Evolutionary conservation across 306 rosid species (phyloP), one percentile per base, ranked within the genome.

Genomic region (Neltuma alba): DNA sequence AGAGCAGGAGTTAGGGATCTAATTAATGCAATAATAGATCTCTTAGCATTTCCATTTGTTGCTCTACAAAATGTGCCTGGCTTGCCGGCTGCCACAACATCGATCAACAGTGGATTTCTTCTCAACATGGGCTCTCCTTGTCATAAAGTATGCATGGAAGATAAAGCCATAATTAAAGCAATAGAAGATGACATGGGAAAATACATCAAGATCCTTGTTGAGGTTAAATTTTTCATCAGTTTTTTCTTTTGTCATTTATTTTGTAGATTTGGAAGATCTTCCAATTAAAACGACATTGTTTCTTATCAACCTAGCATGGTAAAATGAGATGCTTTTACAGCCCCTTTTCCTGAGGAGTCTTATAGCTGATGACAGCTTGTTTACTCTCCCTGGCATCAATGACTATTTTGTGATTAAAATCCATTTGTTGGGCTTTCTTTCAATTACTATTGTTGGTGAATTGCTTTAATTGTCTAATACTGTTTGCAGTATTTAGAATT

Each of bases 31-130:
- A 92, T 90, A 34, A 82, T 94, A 77, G 97, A 90, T 85, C 79
- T 92, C 80, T 78, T 94, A 63, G 99, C 99, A 77, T 94, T 94
- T 88, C 99, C 99, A 81, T 89, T 94, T 82, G 93, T 92, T 83
- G 99, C 91, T 64, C 86, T 94, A 60, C 97, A 92, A 85, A 94
- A 91, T 83, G 94, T 91, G 30, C 91, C 97, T 76, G 94, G 97
- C 67, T 80, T 94, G 86, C 96, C 88, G 55, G 87, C 93, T 30
- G 89, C 98, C 23, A 81, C 93, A 80, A 90, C 99, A 63, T 94
- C 99, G 69, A 92, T 94, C 50, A 94, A 86, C 64, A 90, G 94
- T 75, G 99, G 99, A 65, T 86, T 86, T 65, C 93, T 94, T 85
- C 97, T 94, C 75, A 92, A 94, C 65, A 74, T 84, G 87, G 94